Evolutionary conservation across 345 rosid genomes (phyloP).

Genomic region (Citrus medica): DNA sequence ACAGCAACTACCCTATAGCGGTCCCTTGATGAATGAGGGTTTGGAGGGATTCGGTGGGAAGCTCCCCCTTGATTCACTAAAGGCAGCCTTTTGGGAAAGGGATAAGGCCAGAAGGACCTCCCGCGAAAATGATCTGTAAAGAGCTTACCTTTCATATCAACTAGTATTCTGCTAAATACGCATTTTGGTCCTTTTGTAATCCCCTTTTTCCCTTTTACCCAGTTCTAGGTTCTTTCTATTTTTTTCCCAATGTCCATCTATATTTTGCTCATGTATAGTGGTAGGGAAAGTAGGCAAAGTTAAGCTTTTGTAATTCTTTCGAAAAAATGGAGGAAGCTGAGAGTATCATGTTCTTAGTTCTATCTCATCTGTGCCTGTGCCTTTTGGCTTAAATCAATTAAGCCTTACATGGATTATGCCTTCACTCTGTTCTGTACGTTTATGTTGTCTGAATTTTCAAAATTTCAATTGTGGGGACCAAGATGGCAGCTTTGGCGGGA

Average conservation of each 20-base stretch:
- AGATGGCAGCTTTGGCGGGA: background rate
- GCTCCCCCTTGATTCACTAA: slow-evolving; percentile 45
- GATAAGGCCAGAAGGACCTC: slow-evolving; percentile 40
- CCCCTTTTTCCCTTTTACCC: background rate
- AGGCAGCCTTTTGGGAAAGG: slow-evolving; percentile 39
- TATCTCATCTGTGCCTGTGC: slow-evolving; percentile 1
- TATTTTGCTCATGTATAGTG: slow-evolving; percentile 50
- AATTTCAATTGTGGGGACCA: background rate
- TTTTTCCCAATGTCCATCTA: slow-evolving; percentile 17
- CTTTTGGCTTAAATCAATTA: slow-evolving; percentile 16
- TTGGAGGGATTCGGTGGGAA: slow-evolving; percentile 61
- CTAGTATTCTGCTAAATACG: slow-evolving; percentile 1
- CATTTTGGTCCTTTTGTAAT: background rate
- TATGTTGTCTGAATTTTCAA: background rate
- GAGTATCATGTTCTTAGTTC: background rate
- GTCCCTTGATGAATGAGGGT: slow-evolving; percentile 43
- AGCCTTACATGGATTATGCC: background rate
- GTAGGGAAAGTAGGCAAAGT: slow-evolving; percentile 26
- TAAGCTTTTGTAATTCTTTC: slow-evolving; percentile 29
- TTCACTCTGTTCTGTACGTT: background rate
- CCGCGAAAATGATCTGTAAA: slow-evolving; percentile 24
- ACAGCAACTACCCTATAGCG: slow-evolving; percentile 39
- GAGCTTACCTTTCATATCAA: background rate
- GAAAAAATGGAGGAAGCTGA: slow-evolving; percentile 22
- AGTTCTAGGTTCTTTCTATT: background rate